Evolutionary conservation across 2,329 filamentous ascomycete genomes (phyloP), one percentile per base, ranked within the genome.

Genomic region (Emericellopsis atlantica): DNA sequence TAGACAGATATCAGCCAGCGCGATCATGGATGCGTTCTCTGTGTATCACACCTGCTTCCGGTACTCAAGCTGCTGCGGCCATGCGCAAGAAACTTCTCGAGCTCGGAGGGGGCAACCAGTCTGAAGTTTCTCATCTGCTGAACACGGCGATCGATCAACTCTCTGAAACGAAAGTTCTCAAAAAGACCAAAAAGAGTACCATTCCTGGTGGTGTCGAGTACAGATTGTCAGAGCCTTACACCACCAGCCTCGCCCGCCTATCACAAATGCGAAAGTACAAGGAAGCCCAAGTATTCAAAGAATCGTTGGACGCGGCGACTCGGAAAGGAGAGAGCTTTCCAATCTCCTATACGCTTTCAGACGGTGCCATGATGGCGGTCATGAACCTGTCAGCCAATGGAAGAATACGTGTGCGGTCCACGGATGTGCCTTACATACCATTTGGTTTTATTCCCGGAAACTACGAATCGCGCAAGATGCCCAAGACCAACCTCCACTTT

Each of bases 381-480:
- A 68, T 77, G 33, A 84, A 84, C 49, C 56, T 89, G 41, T 71
- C 79, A 45, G 74, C 76, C 1, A 56, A 70, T 39, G 72, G 74
- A 4, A 67, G 72, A 33, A 63, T 87, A 34, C 62, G 54, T 14
- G 52, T 84, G 6, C 59, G 67, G 4, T 64, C 74, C 0, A 53
- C 68, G 2, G 65, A 79, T 33, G 69, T 82, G 5, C 75, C 76
- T 1, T 51, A 70, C 39, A 76, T 84, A 24, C 77, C 79, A 2
- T 80, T 83, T 53, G 83, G 84, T 2, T 82, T 87, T 51, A 72
- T 76, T 40, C 79, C 80, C 7, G 75, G 75, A 14, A 77, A 82
- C 47, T 88, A 88, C 56, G 76, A 84, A 51, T 81, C 78, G 18
- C 70, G 81, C 42, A 75, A 76, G 43, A 79, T 81, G 46, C 74